These are phyloP conservation scores for Oryza australiensis DNA, from an alignment of 176 grass and related monocot species.

Conservation along the genomic window DNA sequence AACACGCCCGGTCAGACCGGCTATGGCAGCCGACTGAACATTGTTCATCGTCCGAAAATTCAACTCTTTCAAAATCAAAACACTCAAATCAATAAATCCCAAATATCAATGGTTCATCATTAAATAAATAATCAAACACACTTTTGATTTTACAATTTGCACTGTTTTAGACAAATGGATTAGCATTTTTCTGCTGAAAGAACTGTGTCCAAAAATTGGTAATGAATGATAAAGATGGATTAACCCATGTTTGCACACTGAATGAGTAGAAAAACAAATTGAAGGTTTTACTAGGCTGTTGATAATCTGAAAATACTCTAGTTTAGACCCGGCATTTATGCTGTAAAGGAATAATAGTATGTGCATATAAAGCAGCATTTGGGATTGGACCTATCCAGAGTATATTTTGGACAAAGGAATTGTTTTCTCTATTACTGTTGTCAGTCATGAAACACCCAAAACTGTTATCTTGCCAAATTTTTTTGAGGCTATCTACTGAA, in stretches of 20 bases:
- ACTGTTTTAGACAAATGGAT: no score
- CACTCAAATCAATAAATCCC: no score
- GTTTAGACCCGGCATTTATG: slow-evolving; percentile 1
- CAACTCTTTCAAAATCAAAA: no score
- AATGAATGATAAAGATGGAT: no score
- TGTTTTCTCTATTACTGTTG: not conserved
- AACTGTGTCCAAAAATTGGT: no score
- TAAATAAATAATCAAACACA: no score
- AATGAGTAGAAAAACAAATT: slow-evolving; percentile 12
- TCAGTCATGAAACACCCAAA: not conserved
- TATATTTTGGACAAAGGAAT: not conserved
- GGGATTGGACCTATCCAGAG: not conserved
- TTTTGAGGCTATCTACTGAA: not conserved
- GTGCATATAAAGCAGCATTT: not conserved
- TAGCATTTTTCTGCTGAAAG: no score
- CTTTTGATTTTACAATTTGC: no score
- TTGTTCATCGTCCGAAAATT: no score
- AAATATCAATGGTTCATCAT: no score
- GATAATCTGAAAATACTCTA: not conserved
- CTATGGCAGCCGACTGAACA: no score
- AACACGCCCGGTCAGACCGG: no score
- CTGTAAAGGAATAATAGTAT: not conserved
- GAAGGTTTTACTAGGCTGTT: slow-evolving; percentile 28
- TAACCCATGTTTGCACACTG: slow-evolving; percentile 6
- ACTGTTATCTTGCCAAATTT: slow-evolving; percentile 10